Evolutionary conservation across 2,329 filamentous ascomycete genomes (phyloP), one percentile per base, ranked within the genome.

Genomic region (Apiospora marii): DNA sequence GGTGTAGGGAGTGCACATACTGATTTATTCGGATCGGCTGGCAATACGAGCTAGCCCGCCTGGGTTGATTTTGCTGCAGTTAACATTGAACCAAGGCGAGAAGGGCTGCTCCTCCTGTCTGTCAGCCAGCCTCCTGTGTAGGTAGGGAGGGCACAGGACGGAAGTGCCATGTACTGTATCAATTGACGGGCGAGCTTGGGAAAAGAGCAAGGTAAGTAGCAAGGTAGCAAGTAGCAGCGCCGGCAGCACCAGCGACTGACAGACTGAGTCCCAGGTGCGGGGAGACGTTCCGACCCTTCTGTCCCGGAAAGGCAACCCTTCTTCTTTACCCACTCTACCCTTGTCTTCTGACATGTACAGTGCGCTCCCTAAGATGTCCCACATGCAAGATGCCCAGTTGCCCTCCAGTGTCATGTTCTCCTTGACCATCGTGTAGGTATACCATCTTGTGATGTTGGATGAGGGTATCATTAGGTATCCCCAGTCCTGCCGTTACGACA

Each of bases 391-490:
- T 30, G 27, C 27, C 27, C 27, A 30, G 22, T 10, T 22, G 46
- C 46, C 7, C 27, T 37, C 14, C 51, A 30, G 16, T 58, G 51
- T 37, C 53, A 61, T 34, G 53, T 16, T 34, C 27, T 7, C 16
- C 16, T 37, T 16, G 30, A 34, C 30, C 16, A 41, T 37, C 10
- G 34, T n/a, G 4, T 64, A n/a, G n/a, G n/a, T n/a, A 30, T 49
- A n/a, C 37, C 41, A 64, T 64, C 58, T 24, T 37, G 58, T 64
- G 34, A n/a, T 64, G 58, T 13, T 30, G 7, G 34, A 41, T 64
- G 58, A 64, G 58, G 58, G 30, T 64, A 24, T 64, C 58, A 64
- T 64, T 64, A 41, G 58, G 34, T 64, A 64, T 41, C 34, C 22
- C 58, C 2, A 13, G 22, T 22, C 58, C 30, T 8, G 34, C n/a